Evolutionary conservation across 768 basidiomycete genomes (phyloP), one percentile per base, ranked within the genome.

Genomic region (Lepiota venenata): DNA sequence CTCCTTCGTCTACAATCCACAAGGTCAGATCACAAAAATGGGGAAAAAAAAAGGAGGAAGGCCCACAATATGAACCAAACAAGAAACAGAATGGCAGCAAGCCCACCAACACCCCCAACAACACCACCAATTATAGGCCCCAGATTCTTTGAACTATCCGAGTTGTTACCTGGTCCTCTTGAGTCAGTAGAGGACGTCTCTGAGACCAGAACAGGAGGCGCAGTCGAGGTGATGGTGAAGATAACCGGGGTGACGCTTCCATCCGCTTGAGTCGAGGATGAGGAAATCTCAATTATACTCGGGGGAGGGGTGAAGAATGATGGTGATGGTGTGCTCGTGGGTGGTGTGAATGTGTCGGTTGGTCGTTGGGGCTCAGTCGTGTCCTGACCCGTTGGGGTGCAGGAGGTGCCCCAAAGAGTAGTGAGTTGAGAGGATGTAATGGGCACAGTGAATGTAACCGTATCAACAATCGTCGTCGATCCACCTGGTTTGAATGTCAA

Each of bases 101-200:
- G 62, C 18, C 78, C 80, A 55, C 83, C 67, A 61, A 83, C 76
- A 10, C 82, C 82, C 14, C 81, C 82, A 4, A 82, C 63, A 6
- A 74, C 75, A 32, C 82, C 79, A 12, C 82, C 82, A 15, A 83
- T 66, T 56, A 83, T 78, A 10, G 81, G 73, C 1, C 67, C 78
- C 4, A 81, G 50, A 46, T 74, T 60, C 7, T 66, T 60, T 3
- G 70, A 57, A 39, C 61, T 60, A 22, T 55, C 52, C 16, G 46
- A 48, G 43, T 56, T 58, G 18, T 56, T 58, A n/a, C 45, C 49
- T 36, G 55, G 60, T 20, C 50, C 56, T 55, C 54, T 41, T 14
- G 22, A 7, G 6, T 41, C 55, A 58, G 56, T 43, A 55, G 15
- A 60, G 58, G 20, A 27, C n/a, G 46, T 49, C n/a, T 16, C 44